phyloP scores from a whole-genome alignment of 495 filamentous ascomycete genomes.

The Bacidia rubella region DNA sequence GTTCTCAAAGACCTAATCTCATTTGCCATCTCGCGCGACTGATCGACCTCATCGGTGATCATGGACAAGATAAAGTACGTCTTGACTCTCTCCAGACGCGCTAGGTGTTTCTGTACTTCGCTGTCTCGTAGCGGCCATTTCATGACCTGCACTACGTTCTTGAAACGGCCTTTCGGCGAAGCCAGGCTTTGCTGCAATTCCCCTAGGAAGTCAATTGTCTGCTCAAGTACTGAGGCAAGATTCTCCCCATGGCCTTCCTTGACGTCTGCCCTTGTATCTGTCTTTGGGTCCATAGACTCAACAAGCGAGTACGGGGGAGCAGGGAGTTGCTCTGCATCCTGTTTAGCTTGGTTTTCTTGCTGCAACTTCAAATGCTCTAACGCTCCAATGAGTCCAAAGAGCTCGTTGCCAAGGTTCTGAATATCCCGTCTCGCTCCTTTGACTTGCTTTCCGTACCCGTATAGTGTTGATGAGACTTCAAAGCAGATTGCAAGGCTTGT shows the following conservation, averaged over 20 bases:
- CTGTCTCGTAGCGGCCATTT: conserved; percentile 8
- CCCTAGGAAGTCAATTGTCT: conserved; percentile 4
- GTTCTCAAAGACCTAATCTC: conserved; percentile 4
- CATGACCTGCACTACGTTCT: not conserved
- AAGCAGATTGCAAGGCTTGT: not conserved
- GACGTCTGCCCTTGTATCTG: not conserved
- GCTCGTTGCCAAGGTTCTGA: conserved; percentile 6
- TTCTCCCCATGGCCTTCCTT: not conserved
- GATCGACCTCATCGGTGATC: conserved; percentile 6
- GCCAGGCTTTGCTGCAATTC: not conserved
- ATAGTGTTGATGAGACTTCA: conserved; percentile 6
- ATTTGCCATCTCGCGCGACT: conserved; percentile 3
- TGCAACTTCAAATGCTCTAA: conserved; percentile 9
- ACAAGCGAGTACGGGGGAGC: not conserved
- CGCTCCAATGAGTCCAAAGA: conserved; percentile 5
- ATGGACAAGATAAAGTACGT: conserved; percentile 8
- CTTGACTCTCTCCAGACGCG: conserved; percentile 9
- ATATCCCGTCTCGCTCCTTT: conserved; percentile 9
- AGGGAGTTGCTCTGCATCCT: not conserved
- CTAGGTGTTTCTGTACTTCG: conserved; percentile 2
- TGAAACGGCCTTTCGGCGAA: not conserved
- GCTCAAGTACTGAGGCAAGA: not conserved
- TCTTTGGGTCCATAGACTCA: not conserved
- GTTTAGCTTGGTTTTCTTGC: not conserved
- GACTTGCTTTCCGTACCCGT: conserved; percentile 8